Percentiles rank a stretch among this genome's conserved stretches.
These are phyloP conservation scores for Salvia hispanica DNA, from an alignment of 257 asterid genomes.

Conservation along the genomic window DNA sequence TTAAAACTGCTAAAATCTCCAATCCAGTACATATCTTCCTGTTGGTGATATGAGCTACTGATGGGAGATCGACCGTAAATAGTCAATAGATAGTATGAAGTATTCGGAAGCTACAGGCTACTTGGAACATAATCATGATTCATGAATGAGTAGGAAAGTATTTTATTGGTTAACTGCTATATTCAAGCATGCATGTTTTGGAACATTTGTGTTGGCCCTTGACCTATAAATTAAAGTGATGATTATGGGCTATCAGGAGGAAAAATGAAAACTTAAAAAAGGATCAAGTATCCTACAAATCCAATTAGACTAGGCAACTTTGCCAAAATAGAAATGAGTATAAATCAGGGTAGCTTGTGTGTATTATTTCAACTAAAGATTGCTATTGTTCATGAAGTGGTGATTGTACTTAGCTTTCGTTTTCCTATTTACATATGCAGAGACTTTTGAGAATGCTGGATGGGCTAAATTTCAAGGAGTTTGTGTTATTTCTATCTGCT, in stretches of 20 bases:
- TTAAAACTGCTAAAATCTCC: background rate
- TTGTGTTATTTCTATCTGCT: constrained; percentile 89
- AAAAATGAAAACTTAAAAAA: background rate
- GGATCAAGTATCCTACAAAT: background rate
- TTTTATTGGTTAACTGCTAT: background rate
- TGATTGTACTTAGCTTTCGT: background rate
- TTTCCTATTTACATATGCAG: constrained; percentile 41
- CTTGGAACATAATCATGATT: no score
- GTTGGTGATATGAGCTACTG: background rate
- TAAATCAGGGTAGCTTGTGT: background rate
- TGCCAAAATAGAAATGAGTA: background rate
- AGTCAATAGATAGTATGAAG: background rate
- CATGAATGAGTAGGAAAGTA: no score
- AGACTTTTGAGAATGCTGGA: constrained; percentile 90
- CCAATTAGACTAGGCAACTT: constrained; percentile 4
- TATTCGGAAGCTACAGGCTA: no score
- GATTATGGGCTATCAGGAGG: constrained; percentile 3
- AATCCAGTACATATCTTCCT: no score
- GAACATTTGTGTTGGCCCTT: background rate
- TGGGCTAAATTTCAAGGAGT: constrained; percentile 94
- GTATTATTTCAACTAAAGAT: background rate
- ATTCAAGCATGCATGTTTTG: background rate
- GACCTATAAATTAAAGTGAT: background rate
- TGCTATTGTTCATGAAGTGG: background rate
- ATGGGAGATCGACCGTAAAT: background rate